Conservation (phyloP, 78 protist species). For the Dictyostelium brefeldianum region DNA sequence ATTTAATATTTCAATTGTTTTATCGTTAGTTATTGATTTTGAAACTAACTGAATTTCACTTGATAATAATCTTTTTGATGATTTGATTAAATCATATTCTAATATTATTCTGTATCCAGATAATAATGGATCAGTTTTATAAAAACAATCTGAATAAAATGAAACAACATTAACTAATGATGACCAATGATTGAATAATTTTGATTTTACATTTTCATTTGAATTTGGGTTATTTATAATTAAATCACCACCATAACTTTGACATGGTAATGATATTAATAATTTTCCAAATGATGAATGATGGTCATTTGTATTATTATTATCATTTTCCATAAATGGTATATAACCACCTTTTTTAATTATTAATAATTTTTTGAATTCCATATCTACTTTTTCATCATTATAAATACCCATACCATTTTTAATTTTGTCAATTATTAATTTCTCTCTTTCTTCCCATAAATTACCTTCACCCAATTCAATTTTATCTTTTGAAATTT, state of each 20-base stretch:
- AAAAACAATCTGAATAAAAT: not conserved
- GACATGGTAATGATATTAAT: not conserved
- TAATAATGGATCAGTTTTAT: not conserved
- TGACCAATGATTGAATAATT: not conserved
- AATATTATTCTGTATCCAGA: not conserved
- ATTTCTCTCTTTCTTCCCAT: not conserved
- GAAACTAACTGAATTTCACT: not conserved
- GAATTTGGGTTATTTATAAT: not conserved
- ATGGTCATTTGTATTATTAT: not conserved
- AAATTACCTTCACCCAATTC: not conserved
- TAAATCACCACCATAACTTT: not conserved
- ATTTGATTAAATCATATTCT: not conserved
- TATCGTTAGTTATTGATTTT: not conserved
- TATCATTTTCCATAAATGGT: not conserved
- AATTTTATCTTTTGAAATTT: not conserved
- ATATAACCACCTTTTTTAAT: not conserved
- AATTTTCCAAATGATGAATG: not conserved
- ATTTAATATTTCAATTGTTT: not conserved
- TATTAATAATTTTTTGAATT: not conserved
- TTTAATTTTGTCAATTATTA: not conserved
- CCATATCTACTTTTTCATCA: not conserved
- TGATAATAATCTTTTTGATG: not conserved
- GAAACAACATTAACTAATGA: not conserved
- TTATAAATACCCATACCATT: slow-evolving; percentile 4
- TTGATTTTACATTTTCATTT: not conserved